Conservation (phyloP, 192 early-diverging fungal species). For the Linnemannia exigua region DNA sequence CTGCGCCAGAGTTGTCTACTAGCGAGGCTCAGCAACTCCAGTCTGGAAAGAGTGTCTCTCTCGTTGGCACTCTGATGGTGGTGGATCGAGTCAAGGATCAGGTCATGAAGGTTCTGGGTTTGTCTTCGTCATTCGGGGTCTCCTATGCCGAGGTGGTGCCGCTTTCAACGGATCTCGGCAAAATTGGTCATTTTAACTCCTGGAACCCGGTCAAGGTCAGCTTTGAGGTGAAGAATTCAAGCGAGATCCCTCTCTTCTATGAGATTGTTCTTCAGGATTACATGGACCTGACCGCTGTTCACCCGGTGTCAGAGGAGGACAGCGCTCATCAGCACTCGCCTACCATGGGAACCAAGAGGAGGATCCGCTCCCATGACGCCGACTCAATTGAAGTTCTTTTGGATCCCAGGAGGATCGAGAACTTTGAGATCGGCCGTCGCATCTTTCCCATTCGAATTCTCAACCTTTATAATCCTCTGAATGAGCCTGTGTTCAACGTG, state of each 20-base stretch:
- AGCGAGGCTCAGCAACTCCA: conserved; percentile 52
- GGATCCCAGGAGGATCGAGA: conserved; percentile 72
- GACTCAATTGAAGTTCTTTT: conserved; percentile 71
- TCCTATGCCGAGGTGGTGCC: conserved; percentile 62
- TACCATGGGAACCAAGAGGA: conserved; percentile 31
- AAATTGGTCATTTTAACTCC: conserved; percentile 81
- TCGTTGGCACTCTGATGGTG: conserved; percentile 73
- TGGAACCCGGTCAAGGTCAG: conserved; percentile 73
- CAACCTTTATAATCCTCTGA: conserved; percentile 79
- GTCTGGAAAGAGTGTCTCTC: conserved; percentile 67
- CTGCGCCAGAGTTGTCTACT: conserved; percentile 60
- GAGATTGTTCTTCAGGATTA: conserved; percentile 62
- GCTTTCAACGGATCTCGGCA: conserved; percentile 78
- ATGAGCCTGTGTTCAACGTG: conserved; percentile 66
- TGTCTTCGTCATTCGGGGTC: conserved; percentile 72
- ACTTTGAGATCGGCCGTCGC: conserved; percentile 63
- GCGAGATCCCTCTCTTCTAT: conserved; percentile 75
- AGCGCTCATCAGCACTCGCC: not conserved
- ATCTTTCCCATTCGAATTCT: conserved; percentile 65
- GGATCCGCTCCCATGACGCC: conserved; percentile 33
- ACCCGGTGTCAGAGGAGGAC: conserved; percentile 1
- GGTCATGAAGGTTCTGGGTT: conserved; percentile 71
- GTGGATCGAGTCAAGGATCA: conserved; percentile 65
- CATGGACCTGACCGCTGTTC: conserved; percentile 58
- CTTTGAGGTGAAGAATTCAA: conserved; percentile 74